Percentiles rank a stretch among this genome's conserved stretches.
phyloP scores from a whole-genome alignment of 306 rosid genomes.

The Luffa aegyptiaca region DNA sequence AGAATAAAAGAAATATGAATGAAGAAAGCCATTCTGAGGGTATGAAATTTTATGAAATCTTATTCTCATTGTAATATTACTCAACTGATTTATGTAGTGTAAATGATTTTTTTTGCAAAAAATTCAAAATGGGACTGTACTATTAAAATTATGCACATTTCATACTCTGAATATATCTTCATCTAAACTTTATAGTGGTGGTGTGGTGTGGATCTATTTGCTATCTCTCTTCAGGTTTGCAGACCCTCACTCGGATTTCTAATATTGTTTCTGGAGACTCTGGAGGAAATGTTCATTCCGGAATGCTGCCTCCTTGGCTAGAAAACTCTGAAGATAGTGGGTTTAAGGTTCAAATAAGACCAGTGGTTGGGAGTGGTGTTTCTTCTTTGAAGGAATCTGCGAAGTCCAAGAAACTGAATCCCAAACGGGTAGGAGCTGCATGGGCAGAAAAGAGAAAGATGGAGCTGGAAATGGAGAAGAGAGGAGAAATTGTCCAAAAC shows the following conservation, averaged over 20 bases:
- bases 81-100: neutral
- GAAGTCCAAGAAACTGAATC: conserved; percentile 59
- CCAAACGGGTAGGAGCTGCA: conserved; percentile 89
- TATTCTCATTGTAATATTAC: neutral
- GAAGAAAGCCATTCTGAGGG: conserved; percentile 45
- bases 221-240: conserved; percentile 43
- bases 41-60: conserved; percentile 19
- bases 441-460: conserved; percentile 93
- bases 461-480: conserved; percentile 82
- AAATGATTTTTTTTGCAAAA: neutral
- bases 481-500: conserved; percentile 58
- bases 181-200: neutral
- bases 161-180: neutral
- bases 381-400: conserved; percentile 32
- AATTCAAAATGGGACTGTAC: neutral
- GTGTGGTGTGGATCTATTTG: neutral
- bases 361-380: conserved; percentile 20
- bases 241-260: conserved; percentile 33
- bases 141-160: neutral
- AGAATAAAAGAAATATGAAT: conserved; percentile 26
- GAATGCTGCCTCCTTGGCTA: conserved; percentile 85
- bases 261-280: conserved; percentile 23
- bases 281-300: conserved; percentile 56
- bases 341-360: conserved; percentile 19
- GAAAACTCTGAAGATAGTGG: conserved; percentile 41